Base-by-base conservation (phyloP, 192 early-diverging fungal genomes). In the Allomyces javanicus region DNA sequence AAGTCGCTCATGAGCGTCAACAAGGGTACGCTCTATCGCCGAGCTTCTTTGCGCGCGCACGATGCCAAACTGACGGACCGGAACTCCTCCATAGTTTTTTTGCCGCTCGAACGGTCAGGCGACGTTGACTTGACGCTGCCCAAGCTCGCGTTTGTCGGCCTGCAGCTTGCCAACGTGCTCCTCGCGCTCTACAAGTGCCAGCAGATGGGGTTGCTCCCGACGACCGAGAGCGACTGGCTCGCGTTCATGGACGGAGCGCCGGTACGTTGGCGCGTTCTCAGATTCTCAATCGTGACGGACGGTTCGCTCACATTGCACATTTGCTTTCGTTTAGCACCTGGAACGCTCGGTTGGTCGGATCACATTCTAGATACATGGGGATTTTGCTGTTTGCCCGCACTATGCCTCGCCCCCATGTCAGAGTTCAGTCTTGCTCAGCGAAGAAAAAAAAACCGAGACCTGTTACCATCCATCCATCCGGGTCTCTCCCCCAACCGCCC, bases 171-270 rank as follows among this genome's bases (percentile, higher is more conserved):
- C 25, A 87, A 85, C 11, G 79, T 98, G 25, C 72, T 80, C 4
- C 75, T 99, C 62, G 97, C 93, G 27, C 73, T 98, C 62, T 99
- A 90, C 75, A 93, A 97, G 61, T 83, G 88, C 71, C 82, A 83
- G 27, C 79, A 86, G 62, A 97, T 99, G 94, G 97, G 97, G 21
- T 72, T 99, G 50, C 75, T 99, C 68, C 97, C 97, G 0, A 97
- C 93, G 0, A 81, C 91, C 0, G 76, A 85, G 14, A 91, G 88
- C 0, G 95, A 99, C 76, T 99, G 95, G 95, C 76, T 99, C 40
- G 88, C 91, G 0, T 99, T 99, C 33, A 40, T 40, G 33, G 33
- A 9, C 33, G 33, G 33, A 0, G 33, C 33, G 33, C 33, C 33
- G 33, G 33, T 9, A 40, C 33, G 33, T 40, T 40, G 33, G 9